A percentile compares a stretch with the other conserved stretches of the same genome.
These are phyloP conservation scores for Suillus spraguei DNA, from an alignment of 768 basidiomycete genomes.

Conservation along the genomic window DNA sequence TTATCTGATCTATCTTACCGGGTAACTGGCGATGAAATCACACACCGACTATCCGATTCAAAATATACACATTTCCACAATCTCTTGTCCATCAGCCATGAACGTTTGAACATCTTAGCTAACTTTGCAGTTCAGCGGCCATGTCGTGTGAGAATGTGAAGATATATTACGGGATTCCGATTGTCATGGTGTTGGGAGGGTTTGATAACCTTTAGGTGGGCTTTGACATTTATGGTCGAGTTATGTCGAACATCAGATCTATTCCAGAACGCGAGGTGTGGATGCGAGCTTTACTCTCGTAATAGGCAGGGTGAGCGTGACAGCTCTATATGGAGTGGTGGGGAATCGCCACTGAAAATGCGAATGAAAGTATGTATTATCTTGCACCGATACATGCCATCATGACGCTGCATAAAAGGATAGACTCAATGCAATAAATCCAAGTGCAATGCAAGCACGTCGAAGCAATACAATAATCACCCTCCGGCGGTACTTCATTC, in stretches of 20 bases:
- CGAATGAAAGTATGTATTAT: background rate
- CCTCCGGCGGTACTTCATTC: background rate
- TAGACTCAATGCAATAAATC: background rate
- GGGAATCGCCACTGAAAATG: background rate
- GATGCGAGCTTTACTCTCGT: background rate
- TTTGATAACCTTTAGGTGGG: slow-evolving; percentile 2
- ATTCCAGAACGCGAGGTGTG: background rate
- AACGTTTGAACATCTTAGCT: background rate
- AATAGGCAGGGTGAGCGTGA: background rate
- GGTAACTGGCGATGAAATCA: background rate
- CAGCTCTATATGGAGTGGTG: background rate
- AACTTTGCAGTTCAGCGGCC: background rate
- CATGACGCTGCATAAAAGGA: background rate
- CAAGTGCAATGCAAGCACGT: background rate
- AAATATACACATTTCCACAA: background rate
- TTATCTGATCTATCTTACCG: background rate
- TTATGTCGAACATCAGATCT: background rate
- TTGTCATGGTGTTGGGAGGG: background rate
- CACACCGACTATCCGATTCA: background rate
- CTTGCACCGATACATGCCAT: background rate
- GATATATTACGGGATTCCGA: background rate
- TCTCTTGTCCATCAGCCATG: background rate
- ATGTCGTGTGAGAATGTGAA: background rate
- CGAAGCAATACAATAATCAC: background rate
- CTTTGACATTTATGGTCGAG: slow-evolving; percentile 1